Evolutionary conservation across 2,329 filamentous ascomycete species (phyloP), one percentile per base, ranked within the genome.

Genomic region (Leptographium radiaticola): DNA sequence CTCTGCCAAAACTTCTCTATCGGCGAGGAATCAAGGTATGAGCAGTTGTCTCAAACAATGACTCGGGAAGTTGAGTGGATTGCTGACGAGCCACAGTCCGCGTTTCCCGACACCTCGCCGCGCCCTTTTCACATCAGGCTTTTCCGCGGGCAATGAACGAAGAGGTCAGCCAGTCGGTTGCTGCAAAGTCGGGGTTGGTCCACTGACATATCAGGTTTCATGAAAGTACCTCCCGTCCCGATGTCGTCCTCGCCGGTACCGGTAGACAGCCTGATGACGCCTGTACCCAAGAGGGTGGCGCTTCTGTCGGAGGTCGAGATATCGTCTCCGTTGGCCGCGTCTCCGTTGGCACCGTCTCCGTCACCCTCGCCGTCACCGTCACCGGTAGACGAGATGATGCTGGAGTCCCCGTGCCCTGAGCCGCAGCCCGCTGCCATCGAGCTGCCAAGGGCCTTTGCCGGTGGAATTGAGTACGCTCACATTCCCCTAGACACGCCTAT

Each of bases 1-100:
- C 77, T 97, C 62, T 96, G 90, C 55, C 89, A 95, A 67, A 98
- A 97, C 74, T 95, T 97, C 67, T 87, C 91, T 66, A 87, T 97
- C 67, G 90, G 96, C 70, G 89, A 71, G 57, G 76, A 81, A 54
- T 68, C 86, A 65, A 96, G 90, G 91, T 96, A 75, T 61, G 25
- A 78, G 60, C 20, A 9, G 15, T 25, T 30, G 10, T 12, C 20
- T 30, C 9, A 31, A 40, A 33, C 31, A 33, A 16, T 25, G 25
- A 25, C 25, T 25, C 25, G 25, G 25, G 25, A 25, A 25, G 25
- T 25, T 25, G 25, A 25, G 12, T n/a, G 42, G 34, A 33, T 39
- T 48, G 42, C 44, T 16, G 54, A 54, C 51, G 49, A 54, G 38
- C 16, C 12, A 25, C 25, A 95, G 89, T 69, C 89, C 89, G 38